Conservation (phyloP, 225 moss, liverwort and hornwort species). For the Physcomitrium patens region DNA sequence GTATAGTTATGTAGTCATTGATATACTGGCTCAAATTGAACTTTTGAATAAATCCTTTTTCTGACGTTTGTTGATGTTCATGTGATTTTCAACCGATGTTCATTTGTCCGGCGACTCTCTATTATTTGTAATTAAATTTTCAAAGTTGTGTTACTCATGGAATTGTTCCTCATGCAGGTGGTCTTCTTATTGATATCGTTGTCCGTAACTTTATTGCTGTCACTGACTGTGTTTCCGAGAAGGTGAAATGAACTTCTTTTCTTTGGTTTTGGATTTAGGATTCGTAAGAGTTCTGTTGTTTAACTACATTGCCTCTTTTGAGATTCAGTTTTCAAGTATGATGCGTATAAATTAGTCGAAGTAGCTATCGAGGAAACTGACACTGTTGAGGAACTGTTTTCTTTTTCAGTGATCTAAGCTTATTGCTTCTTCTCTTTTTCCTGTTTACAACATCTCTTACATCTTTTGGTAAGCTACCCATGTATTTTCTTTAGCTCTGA, state of each 20-base stretch:
- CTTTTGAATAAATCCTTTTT: too few species aligned
- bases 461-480: conserved; percentile 72
- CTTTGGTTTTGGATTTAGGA: conserved; percentile 6
- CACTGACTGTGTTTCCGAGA: conserved; percentile 75
- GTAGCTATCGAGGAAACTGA: conserved; percentile 2
- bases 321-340: not conserved
- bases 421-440: conserved; percentile 84
- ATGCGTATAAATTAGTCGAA: not conserved
- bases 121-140: not conserved
- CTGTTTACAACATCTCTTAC: conserved; percentile 85
- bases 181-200: conserved; percentile 81
- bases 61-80: too few species aligned
- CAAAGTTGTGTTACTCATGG: not conserved
- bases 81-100: not conserved
- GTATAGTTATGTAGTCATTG: too few species aligned
- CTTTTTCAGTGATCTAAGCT: conserved; percentile 78
- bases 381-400: not conserved
- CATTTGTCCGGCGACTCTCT: not conserved
- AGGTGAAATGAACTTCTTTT: conserved; percentile 51
- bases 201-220: conserved; percentile 71
- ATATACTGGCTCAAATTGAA: too few species aligned
- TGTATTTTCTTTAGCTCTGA: conserved; percentile 13
- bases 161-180: conserved; percentile 49
- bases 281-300: conserved; percentile 14
- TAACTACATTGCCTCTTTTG: not conserved